Percentiles rank a stretch among this genome's conserved stretches.
These are phyloP conservation scores for Acer campestre DNA, from an alignment of 345 rosid genomes.

Conservation along the genomic window DNA sequence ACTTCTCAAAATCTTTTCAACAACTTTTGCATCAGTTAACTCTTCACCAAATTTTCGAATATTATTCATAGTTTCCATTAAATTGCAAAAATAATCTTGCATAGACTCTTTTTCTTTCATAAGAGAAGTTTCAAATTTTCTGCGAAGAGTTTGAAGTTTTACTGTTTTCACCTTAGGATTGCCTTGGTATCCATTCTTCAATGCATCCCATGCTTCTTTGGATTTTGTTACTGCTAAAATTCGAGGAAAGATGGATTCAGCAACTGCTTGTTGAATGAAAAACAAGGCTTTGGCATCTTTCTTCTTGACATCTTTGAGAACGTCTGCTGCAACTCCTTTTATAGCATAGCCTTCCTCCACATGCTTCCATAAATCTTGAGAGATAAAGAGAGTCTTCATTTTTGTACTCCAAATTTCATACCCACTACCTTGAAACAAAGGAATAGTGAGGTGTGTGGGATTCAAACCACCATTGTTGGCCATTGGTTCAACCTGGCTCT, in stretches of 20 bases:
- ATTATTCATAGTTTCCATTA: slow-evolving; percentile 10
- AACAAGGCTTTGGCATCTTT: slow-evolving; percentile 12
- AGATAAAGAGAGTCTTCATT: not conserved
- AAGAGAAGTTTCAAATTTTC: not conserved
- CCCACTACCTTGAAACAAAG: no score
- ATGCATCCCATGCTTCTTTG: not conserved
- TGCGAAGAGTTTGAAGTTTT: slow-evolving; percentile 3
- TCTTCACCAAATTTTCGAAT: not conserved
- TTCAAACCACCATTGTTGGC: not conserved
- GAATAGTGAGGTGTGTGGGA: no score
- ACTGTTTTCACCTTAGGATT: not conserved
- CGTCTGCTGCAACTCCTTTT: not conserved
- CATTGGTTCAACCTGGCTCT: not conserved
- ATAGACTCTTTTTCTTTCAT: not conserved
- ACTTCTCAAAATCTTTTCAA: no score
- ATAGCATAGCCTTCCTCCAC: not conserved
- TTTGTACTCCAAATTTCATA: no score
- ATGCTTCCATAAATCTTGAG: slow-evolving; percentile 12
- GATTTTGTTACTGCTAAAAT: not conserved
- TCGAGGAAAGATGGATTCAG: not conserved
- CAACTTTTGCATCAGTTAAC: not conserved
- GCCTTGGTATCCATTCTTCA: not conserved
- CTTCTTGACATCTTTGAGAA: not conserved
- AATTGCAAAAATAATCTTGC: not conserved
- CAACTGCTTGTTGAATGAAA: not conserved